Evolutionary conservation across 1,139 yeast species (phyloP), one percentile per base, ranked within the genome.

Genomic region (Pichia sp.): DNA sequence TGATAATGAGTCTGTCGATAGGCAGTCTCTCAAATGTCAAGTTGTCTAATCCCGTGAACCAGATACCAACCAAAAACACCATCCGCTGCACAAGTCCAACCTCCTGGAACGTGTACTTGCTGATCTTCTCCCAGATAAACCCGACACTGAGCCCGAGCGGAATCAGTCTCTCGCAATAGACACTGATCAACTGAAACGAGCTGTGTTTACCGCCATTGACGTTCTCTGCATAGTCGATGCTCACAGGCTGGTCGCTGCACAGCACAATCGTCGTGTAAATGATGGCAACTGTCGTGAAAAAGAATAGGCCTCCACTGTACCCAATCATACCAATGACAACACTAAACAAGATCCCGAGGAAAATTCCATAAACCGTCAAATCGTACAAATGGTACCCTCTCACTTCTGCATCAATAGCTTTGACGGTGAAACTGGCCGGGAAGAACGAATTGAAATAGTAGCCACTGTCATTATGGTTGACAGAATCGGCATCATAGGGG

Each of bases 11-110:
- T 49, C 99, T 71, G 61, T 93, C 98, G 12, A 91, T 83, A 0
- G 97, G 96, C 18, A 93, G 68, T 52, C 91, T 70, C 59, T 89
- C 97, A 67, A 91, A 90, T 0, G 96, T 89, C 58, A 88, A 76
- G 64, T 90, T 90, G 62, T 91, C 91, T 58, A 90, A 72, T 36
- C 87, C 75, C 1, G 97, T 96, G 2, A 87, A 59, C 96, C 96
- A 89, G 59, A 86, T 85, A 18, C 60, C 60, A 43, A 57, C 9
- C 40, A 71, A 51, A 34, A 47, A 40, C 15, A 44, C 8, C 15
- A 37, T 7, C 17, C 50, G 24, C 19, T 30, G 31, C 9, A 47
- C 21, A 9, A 27, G 32, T 15, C 40, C 37, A n/a, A 10, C 17
- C 4, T 34, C 24, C 3, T 32, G 34, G 15, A 47, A 37, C 12